phyloP scores from a whole-genome alignment of 805 yeast species.

The Sporopachydermia lactativora region DNA sequence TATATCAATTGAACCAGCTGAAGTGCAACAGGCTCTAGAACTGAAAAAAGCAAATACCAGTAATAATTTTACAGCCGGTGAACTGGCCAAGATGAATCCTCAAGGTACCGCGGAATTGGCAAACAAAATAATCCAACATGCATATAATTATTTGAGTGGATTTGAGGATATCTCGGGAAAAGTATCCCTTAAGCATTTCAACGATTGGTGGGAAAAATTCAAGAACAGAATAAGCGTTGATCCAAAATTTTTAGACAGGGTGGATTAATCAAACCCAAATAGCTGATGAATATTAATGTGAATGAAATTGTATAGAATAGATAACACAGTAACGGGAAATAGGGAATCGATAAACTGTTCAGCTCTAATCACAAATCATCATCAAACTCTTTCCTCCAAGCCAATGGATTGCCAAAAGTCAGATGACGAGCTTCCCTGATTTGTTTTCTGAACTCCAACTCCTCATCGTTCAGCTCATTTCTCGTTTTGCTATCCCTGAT shows the following conservation, averaged over 20 bases:
- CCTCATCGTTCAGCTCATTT: conserved; percentile 17
- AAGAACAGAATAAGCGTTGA: conserved; percentile 60
- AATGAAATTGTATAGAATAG: too few species aligned
- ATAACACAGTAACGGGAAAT: conserved; percentile 5
- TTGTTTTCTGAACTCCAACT: conserved; percentile 24
- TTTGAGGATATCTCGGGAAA: conserved; percentile 68
- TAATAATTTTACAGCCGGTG: conserved; percentile 13
- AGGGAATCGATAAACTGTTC: not conserved
- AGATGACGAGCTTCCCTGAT: conserved; percentile 39
- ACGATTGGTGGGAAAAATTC: conserved; percentile 93
- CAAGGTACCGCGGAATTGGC: conserved; percentile 49
- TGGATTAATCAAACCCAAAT: too few species aligned
- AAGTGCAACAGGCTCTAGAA: conserved; percentile 44
- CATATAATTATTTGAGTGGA: conserved; percentile 83
- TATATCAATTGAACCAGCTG: conserved; percentile 76
- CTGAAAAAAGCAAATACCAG: conserved; percentile 10
- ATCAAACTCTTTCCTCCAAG: conserved; percentile 42
- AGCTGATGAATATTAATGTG: too few species aligned
- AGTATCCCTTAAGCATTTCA: conserved; percentile 78
- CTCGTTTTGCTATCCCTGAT: conserved; percentile 17
- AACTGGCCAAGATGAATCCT: conserved; percentile 23
- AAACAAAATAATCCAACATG: conserved; percentile 79
- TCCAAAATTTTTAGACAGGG: conserved; percentile 61
- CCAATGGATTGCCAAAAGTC: conserved; percentile 70
- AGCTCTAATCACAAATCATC: conserved; percentile 36